Conservation (phyloP, 768 basidiomycete genomes). For the Tylopilus cervinicoccineus region DNA sequence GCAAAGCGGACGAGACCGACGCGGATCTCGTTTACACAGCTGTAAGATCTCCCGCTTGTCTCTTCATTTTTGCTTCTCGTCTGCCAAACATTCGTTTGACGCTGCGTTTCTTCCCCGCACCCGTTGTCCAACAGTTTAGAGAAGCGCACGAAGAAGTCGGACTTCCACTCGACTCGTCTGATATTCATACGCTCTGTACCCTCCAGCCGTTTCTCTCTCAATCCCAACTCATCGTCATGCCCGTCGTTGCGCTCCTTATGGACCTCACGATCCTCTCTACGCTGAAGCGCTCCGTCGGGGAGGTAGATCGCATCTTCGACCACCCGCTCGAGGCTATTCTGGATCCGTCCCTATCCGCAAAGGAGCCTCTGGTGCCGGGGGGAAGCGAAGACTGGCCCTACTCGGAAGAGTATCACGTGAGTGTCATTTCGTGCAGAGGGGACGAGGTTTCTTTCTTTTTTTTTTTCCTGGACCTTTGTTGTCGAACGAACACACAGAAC, state of each 20-base stretch:
- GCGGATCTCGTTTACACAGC: conserved; percentile 63
- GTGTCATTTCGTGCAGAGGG: conserved; percentile 19
- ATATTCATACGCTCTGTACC: conserved; percentile 56
- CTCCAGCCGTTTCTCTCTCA: conserved; percentile 68
- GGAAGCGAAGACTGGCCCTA: conserved; percentile 81
- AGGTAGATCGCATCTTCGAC: conserved; percentile 78
- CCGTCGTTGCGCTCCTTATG: conserved; percentile 70
- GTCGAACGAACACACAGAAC: conserved; percentile 43
- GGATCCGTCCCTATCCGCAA: conserved; percentile 47
- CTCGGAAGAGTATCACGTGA: conserved; percentile 65
- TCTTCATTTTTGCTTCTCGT: not conserved
- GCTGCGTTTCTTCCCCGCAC: not conserved
- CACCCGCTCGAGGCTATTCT: conserved; percentile 74
- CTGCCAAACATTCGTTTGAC: not conserved
- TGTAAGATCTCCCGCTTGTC: conserved; percentile 36
- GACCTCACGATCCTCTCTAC: conserved; percentile 44
- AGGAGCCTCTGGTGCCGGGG: conserved; percentile 45
- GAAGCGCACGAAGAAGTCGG: conserved; percentile 87
- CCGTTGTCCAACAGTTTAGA: conserved; percentile 47
- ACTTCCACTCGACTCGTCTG: conserved; percentile 53
- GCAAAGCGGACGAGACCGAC: conserved; percentile 70
- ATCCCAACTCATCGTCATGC: conserved; percentile 69
- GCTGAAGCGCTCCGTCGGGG: conserved; percentile 54
- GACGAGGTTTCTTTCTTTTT: not conserved
- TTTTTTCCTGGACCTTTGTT: not conserved